Evolutionary conservation across 2,329 filamentous ascomycete species (phyloP), one percentile per base, ranked within the genome.

Genomic region (Hymenoscyphus albidus): DNA sequence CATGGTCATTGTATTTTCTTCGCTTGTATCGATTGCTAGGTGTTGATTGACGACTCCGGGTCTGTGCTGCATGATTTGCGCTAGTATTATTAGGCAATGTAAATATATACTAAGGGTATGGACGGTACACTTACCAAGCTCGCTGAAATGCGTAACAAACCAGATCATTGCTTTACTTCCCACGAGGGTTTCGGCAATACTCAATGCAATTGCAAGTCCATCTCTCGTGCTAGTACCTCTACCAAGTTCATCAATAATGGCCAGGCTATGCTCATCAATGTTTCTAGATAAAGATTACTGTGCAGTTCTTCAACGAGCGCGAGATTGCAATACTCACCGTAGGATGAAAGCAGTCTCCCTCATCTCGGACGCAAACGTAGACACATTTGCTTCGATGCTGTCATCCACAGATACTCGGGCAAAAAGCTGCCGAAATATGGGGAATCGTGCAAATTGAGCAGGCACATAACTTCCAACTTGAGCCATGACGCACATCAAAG

Each of bases 351-450:
- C 92, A 79, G 94, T 96, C 72, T 98, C 95, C 54, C 92, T 85
- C 95, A 99, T 98, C 76, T 99, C 95, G 0, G 92, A 84, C 0
- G 93, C 92, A 74, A 98, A 99, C 0, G 92, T 97, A 0, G 94
- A 98, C 31, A 97, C 85, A 68, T 97, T 98, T 16, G 90, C 89
- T 78, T 97, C 92, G 27, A 96, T 89, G 67, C 85, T 92, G 76
- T 98, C 93, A 63, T 96, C 90, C 51, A 91, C 90, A 0, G 93
- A 94, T 9, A 97, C 83, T 2, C 95, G 85, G 0, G 95, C 92
- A 76, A 99, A 97, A 0, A 99, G 83, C 66, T 92, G 92, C 67
- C 91, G 86, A 0, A 91, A 82, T 18, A 98, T 86, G 0, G 93
- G 86, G 68, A 98, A 90, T 0, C 88, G 87, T 0, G 93, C 95